phyloP scores from a whole-genome alignment of 352 stramenopile species.

The Pythium graminicola region DNA sequence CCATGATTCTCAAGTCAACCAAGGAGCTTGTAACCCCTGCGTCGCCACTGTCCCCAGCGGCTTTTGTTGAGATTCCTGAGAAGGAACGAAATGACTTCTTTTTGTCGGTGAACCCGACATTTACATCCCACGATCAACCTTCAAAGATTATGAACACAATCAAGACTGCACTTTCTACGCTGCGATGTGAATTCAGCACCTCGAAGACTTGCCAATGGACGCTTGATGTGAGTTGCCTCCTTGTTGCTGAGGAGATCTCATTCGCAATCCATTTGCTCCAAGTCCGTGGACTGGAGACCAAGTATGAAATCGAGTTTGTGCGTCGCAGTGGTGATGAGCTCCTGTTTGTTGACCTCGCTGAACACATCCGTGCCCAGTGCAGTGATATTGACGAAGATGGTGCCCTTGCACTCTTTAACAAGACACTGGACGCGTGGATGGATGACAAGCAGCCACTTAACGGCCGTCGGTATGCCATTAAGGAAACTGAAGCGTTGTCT shows the following conservation, averaged over 20 bases:
- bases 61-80: constrained; percentile 43
- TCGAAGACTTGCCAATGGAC: constrained; percentile 34
- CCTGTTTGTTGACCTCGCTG: constrained; percentile 44
- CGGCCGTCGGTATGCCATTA: constrained; percentile 50
- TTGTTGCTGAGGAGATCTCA: constrained; percentile 59
- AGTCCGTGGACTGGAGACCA: constrained; percentile 14
- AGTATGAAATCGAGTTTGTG: constrained; percentile 59
- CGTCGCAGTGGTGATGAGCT: constrained; percentile 44
- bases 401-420: constrained; percentile 38
- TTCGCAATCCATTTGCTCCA: constrained; percentile 52
- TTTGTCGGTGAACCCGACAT: constrained; percentile 39
- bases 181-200: constrained; percentile 37
- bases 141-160: constrained; percentile 50
- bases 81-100: constrained; percentile 45
- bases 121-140: constrained; percentile 35
- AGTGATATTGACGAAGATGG: constrained; percentile 52
- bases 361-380: constrained; percentile 49
- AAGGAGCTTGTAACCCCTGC: constrained; percentile 2
- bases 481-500: constrained; percentile 32
- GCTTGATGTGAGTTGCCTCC: constrained; percentile 44
- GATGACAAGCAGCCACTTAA: constrained; percentile 44
- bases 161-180: constrained; percentile 23
- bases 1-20: constrained; percentile 14
- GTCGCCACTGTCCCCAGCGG: constrained; percentile 46
- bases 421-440: constrained; percentile 47